These are phyloP conservation scores for Irpex lacteus DNA, from an alignment of 1,284 basidiomycete species.

Conservation along the genomic window DNA sequence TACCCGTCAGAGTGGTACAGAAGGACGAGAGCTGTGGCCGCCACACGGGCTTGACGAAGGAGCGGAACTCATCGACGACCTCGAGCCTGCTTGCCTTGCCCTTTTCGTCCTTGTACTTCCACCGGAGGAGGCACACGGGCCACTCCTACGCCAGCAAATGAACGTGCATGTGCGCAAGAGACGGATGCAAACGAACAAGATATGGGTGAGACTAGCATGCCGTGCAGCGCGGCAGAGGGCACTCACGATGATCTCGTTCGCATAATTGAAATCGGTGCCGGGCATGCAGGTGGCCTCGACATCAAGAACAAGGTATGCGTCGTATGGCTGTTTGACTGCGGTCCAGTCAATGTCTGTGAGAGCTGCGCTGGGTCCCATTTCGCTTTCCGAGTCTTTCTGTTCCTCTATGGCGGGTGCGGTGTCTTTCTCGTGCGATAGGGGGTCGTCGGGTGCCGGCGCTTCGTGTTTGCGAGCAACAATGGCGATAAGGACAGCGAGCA, in stretches of 20 bases:
- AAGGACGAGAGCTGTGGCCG: conserved; percentile 78
- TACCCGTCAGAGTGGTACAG: conserved; percentile 86
- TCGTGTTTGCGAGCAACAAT: neutral
- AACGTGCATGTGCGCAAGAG: conserved; percentile 7
- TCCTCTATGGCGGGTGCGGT: neutral
- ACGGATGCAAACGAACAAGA: conserved; percentile 11
- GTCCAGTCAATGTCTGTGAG: conserved; percentile 13
- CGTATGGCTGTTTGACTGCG: conserved; percentile 53
- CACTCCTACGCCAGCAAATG: conserved; percentile 59
- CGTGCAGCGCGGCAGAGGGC: neutral
- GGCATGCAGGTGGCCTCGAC: conserved; percentile 88
- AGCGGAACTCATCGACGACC: conserved; percentile 79
- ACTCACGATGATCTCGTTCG: conserved; percentile 90
- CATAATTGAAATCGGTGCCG: conserved; percentile 38
- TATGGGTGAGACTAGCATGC: neutral
- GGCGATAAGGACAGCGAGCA: neutral
- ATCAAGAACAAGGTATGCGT: conserved; percentile 76
- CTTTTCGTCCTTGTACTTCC: conserved; percentile 63
- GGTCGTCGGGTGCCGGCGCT: conserved; percentile 6
- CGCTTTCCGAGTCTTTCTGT: neutral
- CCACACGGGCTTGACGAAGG: conserved; percentile 89
- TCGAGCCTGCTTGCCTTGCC: conserved; percentile 58
- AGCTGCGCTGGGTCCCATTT: neutral
- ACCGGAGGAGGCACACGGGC: conserved; percentile 84
- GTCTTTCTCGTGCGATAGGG: neutral